Base-by-base conservation (phyloP, 805 yeast species). In the Candida oleophila region DNA sequence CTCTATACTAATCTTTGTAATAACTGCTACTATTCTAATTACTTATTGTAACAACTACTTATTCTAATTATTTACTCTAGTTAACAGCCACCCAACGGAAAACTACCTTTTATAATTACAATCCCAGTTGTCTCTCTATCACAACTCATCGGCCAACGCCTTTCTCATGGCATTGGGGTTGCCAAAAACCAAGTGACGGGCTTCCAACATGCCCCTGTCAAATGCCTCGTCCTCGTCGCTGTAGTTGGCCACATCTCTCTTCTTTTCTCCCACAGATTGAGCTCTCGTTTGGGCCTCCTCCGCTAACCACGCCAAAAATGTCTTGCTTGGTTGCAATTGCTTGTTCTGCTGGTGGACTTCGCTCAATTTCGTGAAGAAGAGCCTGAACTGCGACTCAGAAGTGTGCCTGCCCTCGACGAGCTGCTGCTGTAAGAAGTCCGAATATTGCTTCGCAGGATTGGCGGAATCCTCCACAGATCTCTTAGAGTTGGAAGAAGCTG, bases 141-240 rank as follows among this genome's bases (percentile, higher is more conserved):
- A 56, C 25, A 60, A 46, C 25, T 59, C 64, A 41, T 78, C 83
- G 60, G 80, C 71, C 38, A 73, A 64, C 4, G 78, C 82, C 59
- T 85, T 85, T 49, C 94, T 73, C 47, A 76, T 63, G 0, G 85
- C 95, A 57, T 78, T 71, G 16, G 87, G 88, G 56, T 89, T 89
- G 1, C 96, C 96, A 66, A 89, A 89, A 1, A 84, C 79, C 19
- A 66, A 59, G 59, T 88, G 92, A 55, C 95, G 77, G 14, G 69
- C 68, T n/a, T 55, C 55, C 28, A 65, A 45, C 59, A 69, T 51
- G 51, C 65, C 56, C 14, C 48, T 55, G 52, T 61, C 68, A 49
- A 81, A 65, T 25, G 68, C 73, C 22, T 61, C 53, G 46, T 77
- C 77, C 2, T 57, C 49, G 2, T 45, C 54, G 1, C 65, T 45